Evolutionary conservation across 495 filamentous ascomycete genomes (phyloP), one percentile per base, ranked within the genome.

Genomic region (Aspergillus biplanus): DNA sequence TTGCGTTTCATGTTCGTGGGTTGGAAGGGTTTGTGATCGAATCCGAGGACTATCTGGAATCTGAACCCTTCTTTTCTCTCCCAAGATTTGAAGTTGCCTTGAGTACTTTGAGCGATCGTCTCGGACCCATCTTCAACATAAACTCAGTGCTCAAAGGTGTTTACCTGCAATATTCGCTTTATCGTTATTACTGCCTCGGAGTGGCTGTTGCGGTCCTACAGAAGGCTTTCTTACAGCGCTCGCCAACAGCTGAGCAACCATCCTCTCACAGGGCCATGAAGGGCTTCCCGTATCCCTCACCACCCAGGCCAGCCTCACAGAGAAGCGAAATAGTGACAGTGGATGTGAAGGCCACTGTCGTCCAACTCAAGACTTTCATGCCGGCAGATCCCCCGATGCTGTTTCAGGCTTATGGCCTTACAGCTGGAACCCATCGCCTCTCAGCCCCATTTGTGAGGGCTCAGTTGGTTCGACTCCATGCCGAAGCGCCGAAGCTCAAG

Each of bases 11-110:
- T 71, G 83, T 89, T 35, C 83, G 89, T 42, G 92, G 91, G 0
- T 78, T 99, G 15, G 93, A 97, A 70, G 92, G 87, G 1, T 96
- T 93, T 64, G 89, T 97, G 55, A 85, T 97, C 31, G 95, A 99
- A 71, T 90, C 87, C 0, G 83, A 88, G 35, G 92, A 97, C 55
- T 89, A 86, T 49, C 88, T 91, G 78, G 93, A 97, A 65, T 78
- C 88, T 4, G 92, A 97, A 65, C 85, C 93, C 21, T 97, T 97
- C 68, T 73, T 97, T 59, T 89, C 87, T 34, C 82, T 99, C 48
- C 95, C 96, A 33, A 84, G 88, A 50, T 92, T 95, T 63, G 96
- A 98, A 67, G 80, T 97, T 59, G 88, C 91, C 3, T 83, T 97
- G 58, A 90, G 89, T 33, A 96, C 96, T 1, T 81, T 88, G 21